These are phyloP conservation scores for Infundibulicybe gibba DNA, from an alignment of 768 basidiomycete genomes.

Conservation along the genomic window DNA sequence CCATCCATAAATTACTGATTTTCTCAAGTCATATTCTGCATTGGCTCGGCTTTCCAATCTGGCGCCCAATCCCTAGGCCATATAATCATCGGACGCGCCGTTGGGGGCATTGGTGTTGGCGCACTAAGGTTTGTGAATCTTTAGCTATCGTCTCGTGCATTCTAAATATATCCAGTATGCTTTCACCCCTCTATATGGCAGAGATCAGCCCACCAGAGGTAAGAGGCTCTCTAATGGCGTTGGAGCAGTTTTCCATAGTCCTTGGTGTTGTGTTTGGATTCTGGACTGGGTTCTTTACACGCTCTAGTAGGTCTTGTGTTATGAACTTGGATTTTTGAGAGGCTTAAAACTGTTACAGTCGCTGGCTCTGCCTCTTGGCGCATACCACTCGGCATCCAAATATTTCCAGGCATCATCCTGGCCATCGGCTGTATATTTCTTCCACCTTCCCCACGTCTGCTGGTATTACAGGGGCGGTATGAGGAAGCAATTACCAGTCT, in stretches of 20 bases:
- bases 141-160: slow-evolving; percentile 8
- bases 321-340: neutral
- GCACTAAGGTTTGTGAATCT: slow-evolving; percentile 48
- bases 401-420: slow-evolving; percentile 66
- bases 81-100: slow-evolving; percentile 64
- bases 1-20: neutral
- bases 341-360: slow-evolving; percentile 31
- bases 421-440: slow-evolving; percentile 57
- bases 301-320: slow-evolving; percentile 41
- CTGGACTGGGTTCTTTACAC: slow-evolving; percentile 77
- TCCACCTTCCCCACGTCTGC: slow-evolving; percentile 59
- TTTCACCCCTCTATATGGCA: slow-evolving; percentile 80
- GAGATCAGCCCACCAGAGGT: slow-evolving; percentile 83
- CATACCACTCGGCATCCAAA: slow-evolving; percentile 69
- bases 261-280: slow-evolving; percentile 80
- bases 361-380: slow-evolving; percentile 68
- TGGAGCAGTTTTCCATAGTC: slow-evolving; percentile 82
- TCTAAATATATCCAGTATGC: slow-evolving; percentile 45
- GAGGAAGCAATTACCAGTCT: slow-evolving; percentile 59
- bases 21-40: slow-evolving; percentile 56
- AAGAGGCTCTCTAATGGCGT: slow-evolving; percentile 72
- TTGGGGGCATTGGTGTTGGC: slow-evolving; percentile 82
- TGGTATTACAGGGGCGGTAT: slow-evolving; percentile 50
- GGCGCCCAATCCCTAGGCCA: slow-evolving; percentile 52
- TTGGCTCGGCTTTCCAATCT: slow-evolving; percentile 71